Percentiles rank a stretch among this genome's conserved stretches.
Evolutionary conservation across 2,329 filamentous ascomycete genomes (phyloP).

Genomic region (Ramularia collo-cygni): DNA sequence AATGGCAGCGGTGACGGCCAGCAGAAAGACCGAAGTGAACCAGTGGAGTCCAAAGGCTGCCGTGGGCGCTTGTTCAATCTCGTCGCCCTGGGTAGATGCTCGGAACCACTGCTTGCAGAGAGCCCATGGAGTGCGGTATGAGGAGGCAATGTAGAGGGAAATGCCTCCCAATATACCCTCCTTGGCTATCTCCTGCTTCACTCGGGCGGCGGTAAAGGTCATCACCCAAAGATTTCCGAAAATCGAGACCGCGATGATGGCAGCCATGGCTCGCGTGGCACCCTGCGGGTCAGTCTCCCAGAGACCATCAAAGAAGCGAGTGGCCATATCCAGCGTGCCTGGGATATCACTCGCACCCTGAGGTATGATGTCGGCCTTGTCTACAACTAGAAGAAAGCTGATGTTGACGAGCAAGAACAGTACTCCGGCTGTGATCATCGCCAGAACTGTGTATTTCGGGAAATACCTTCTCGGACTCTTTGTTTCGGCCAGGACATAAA

Average conservation of each 20-base stretch:
- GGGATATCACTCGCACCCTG: slow-evolving; percentile 2
- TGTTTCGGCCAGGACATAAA: slow-evolving; percentile 39
- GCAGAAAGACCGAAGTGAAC: slow-evolving; percentile 31
- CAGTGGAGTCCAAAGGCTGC: slow-evolving; percentile 36
- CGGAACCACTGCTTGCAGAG: slow-evolving; percentile 16
- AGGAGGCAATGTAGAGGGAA: slow-evolving; percentile 41
- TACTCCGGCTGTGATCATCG: slow-evolving; percentile 26
- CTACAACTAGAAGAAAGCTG: slow-evolving; percentile 29
- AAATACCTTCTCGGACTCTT: slow-evolving; percentile 33
- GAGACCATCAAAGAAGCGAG: slow-evolving; percentile 25
- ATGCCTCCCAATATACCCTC: slow-evolving; percentile 49
- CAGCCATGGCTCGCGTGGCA: slow-evolving; percentile 37
- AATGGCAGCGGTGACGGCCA: slow-evolving; percentile 27
- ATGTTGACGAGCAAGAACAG: slow-evolving; percentile 24
- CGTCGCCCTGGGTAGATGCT: slow-evolving; percentile 8
- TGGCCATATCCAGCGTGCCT: slow-evolving; percentile 19
- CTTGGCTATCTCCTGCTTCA: slow-evolving; percentile 58
- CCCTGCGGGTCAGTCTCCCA: slow-evolving; percentile 13
- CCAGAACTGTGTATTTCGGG: slow-evolving; percentile 29
- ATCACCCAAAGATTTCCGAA: slow-evolving; percentile 53
- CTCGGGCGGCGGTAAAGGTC: slow-evolving; percentile 49
- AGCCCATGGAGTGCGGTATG: slow-evolving; percentile 25
- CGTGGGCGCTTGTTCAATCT: slow-evolving; percentile 33
- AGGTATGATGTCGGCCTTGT: slow-evolving; percentile 13
- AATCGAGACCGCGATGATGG: slow-evolving; percentile 47